These are phyloP conservation scores for Telopea speciosissima DNA, from an alignment of 177 flowering plant genomes.

Conservation along the genomic window DNA sequence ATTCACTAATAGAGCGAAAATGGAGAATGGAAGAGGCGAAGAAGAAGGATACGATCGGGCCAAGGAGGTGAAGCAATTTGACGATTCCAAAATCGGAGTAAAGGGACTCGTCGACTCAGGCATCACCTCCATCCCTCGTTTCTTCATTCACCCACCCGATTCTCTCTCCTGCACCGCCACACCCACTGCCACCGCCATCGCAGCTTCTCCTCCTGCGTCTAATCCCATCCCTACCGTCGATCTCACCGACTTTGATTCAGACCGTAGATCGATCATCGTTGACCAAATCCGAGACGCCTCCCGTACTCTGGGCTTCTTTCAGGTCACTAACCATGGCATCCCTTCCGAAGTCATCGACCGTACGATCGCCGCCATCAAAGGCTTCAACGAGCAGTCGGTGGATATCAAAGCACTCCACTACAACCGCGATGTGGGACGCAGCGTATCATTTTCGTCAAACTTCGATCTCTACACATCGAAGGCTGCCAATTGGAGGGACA, in stretches of 20 bases:
- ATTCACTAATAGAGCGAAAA: too few relatives aligned
- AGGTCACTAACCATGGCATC: slow-evolving; percentile 52
- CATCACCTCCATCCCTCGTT: slow-evolving; percentile 39
- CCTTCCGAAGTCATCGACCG: slow-evolving; percentile 24
- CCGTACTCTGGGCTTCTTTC: slow-evolving; percentile 52
- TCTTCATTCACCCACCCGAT: slow-evolving; percentile 49
- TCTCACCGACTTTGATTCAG: slow-evolving; percentile 21
- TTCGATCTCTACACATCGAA: slow-evolving; percentile 38
- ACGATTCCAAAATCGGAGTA: slow-evolving; percentile 58
- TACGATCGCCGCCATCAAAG: slow-evolving; percentile 22
- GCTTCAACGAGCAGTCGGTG: slow-evolving; percentile 47
- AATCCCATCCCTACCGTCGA: slow-evolving; percentile 39
- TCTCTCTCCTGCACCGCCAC: slow-evolving; percentile 5
- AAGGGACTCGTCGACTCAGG: slow-evolving; percentile 66
- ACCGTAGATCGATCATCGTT: slow-evolving; percentile 26
- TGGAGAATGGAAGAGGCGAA: too few relatives aligned
- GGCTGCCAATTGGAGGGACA: slow-evolving; percentile 62
- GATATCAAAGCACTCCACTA: slow-evolving; percentile 32
- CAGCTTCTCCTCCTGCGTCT: slow-evolving; percentile 1
- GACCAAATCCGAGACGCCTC: slow-evolving; percentile 35
- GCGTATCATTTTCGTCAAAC: slow-evolving; percentile 34
- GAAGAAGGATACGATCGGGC: slow-evolving; percentile 21
- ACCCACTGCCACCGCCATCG: slow-evolving; percentile 18
- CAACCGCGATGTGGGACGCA: slow-evolving; percentile 16
- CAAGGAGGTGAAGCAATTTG: slow-evolving; percentile 43